Evolutionary conservation across 2,329 filamentous ascomycete species (phyloP), one percentile per base, ranked within the genome.

Genomic region (Talaromyces albobiverticillius): DNA sequence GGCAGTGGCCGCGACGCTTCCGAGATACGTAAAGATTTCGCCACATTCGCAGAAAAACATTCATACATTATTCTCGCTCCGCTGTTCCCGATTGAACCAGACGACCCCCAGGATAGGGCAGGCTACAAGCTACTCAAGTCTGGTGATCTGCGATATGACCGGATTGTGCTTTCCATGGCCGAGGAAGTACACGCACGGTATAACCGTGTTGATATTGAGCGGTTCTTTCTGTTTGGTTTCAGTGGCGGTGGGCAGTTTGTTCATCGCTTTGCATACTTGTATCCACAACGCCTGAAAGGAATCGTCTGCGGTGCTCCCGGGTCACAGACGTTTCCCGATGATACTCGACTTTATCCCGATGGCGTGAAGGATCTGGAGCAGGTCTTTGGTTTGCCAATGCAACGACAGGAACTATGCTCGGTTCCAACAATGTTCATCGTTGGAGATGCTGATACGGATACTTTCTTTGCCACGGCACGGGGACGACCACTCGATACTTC

Each of bases 241-340:
- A 53, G 50, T 29, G 50, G 50, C 22, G 48, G 48, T 18, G 48
- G 31, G 8, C 42, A 46, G 22, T 46, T 51, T 40, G 50, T 46
- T n/a, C 50, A 53, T 53, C 50, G 50, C 23, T 53, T 53, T 31
- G 42, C 50, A 13, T 53, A 53, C 10, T 20, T 53, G 34, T 38
- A 46, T 31, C 42, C 50, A 3, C 31, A 25, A n/a, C 41, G 23
- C 8, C 31, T 53, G 2, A 20, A 16, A 26, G 50, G 18, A 32
- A 18, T 53, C 38, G 50, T 20, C 6, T 46, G 41, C n/a, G 50
- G 42, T 16, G 50, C 50, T 14, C 50, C 50, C 3, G 50, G 50
- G 9, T 45, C 50, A 8, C 41, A 46, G 42, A 46, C 50, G 22
- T 23, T 53, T 2, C 26, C 43, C 11, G 42, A 46, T 22, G 42